Conservation (phyloP, 2,329 filamentous ascomycete species). For the Fusarium palustre region DNA sequence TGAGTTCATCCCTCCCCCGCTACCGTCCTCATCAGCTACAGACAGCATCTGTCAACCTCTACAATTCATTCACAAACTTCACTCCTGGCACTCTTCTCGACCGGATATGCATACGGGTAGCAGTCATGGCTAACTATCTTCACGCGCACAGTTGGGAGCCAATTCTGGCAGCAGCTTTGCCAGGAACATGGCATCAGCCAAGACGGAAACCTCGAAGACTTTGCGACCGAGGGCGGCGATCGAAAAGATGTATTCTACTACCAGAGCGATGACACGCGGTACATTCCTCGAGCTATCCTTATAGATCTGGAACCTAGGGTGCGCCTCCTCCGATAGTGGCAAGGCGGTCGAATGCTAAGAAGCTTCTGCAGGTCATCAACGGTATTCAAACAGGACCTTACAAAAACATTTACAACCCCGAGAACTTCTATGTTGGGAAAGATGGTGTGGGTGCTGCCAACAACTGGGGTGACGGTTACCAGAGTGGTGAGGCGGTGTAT, state of each 20-base stretch:
- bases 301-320: constrained; percentile 94
- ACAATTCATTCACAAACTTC: neutral
- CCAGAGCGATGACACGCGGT: constrained; percentile 98
- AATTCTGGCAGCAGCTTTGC: constrained; percentile 99
- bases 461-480: constrained; percentile 98
- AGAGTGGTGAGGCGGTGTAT: constrained; percentile 89
- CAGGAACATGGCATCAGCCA: constrained; percentile 98
- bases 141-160: constrained; percentile 78
- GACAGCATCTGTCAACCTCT: constrained; percentile 14
- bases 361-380: constrained; percentile 76
- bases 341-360: constrained; percentile 18
- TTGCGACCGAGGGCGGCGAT: constrained; percentile 96
- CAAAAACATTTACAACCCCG: constrained; percentile 99
- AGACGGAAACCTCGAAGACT: constrained; percentile 96
- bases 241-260: constrained; percentile 99
- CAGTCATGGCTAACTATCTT: constrained; percentile 51
- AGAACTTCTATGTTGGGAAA: constrained; percentile 98
- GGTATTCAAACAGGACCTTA: constrained; percentile 93
- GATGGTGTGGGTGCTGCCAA: constrained; percentile 94
- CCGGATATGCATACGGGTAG: neutral
- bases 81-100: neutral
- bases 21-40: constrained; percentile 1
- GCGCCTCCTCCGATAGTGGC: constrained; percentile 35
- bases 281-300: constrained; percentile 95
- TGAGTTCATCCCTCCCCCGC: constrained; percentile 63